Percentiles rank a stretch among this genome's conserved stretches.
Evolutionary conservation across 1,139 yeast species (phyloP).

Genomic region (Hyphopichia pseudoburtonii): DNA sequence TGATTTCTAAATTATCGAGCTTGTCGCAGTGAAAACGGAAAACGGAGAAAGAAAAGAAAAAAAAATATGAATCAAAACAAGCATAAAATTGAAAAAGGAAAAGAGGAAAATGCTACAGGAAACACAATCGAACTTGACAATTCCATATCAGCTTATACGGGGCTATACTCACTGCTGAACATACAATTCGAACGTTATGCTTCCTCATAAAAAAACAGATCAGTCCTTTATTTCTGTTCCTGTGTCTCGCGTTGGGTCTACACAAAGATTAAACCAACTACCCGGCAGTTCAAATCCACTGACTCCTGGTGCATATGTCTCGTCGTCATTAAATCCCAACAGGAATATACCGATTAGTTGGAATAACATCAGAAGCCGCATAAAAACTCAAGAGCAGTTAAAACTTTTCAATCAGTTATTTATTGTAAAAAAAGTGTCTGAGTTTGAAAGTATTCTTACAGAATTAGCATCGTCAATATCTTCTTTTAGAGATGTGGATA

Average conservation of each 20-base stretch:
- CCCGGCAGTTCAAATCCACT: constrained; percentile 1
- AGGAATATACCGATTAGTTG: constrained; percentile 27
- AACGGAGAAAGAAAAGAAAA: no score
- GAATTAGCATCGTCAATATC: constrained; percentile 30
- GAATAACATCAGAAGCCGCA: constrained; percentile 15
- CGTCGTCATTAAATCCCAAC: constrained; percentile 42
- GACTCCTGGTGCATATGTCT: constrained; percentile 19
- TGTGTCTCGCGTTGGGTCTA: constrained; percentile 36
- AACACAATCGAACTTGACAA: no score
- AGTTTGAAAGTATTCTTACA: constrained; percentile 26
- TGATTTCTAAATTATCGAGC: no score
- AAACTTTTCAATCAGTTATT: constrained; percentile 31
- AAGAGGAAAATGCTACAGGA: no score
- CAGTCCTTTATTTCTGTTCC: constrained; percentile 25
- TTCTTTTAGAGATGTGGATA: constrained; percentile 33
- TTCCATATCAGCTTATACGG: no score
- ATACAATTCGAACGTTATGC: no score
- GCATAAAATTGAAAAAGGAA: no score
- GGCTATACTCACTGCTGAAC: no score
- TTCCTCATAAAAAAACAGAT: constrained; percentile 21
- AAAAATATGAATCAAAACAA: no score
- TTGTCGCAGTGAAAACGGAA: no score
- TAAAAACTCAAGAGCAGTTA: constrained; percentile 21
- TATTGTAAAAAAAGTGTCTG: constrained; percentile 25
- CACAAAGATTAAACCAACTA: constrained; percentile 31